phyloP scores from a whole-genome alignment of 1,139 yeast genomes.

The Geotrichum macrosporum region DNA sequence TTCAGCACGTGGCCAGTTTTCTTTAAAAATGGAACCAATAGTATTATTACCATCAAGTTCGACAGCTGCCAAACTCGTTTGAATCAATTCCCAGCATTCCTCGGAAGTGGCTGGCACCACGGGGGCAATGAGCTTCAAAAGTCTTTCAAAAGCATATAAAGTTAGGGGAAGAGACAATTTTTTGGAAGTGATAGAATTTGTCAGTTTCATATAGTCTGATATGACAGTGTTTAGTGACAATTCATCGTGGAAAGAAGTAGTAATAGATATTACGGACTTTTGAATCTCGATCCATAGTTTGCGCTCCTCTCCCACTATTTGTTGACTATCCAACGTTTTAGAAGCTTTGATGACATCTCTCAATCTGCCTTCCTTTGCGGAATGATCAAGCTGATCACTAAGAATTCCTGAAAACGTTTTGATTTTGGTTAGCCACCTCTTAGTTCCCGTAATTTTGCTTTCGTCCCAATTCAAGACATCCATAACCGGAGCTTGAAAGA shows the following conservation, averaged over 20 bases:
- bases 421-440: slow-evolving; percentile 76
- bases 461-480: slow-evolving; percentile 91
- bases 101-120: slow-evolving; percentile 79
- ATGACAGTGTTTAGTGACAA: slow-evolving; percentile 76
- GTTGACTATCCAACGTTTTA: slow-evolving; percentile 12
- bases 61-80: slow-evolving; percentile 27
- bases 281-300: slow-evolving; percentile 56
- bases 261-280: slow-evolving; percentile 47
- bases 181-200: slow-evolving; percentile 50
- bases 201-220: slow-evolving; percentile 84
- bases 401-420: slow-evolving; percentile 34
- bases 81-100: slow-evolving; percentile 67
- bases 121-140: slow-evolving; percentile 61
- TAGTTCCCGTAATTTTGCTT: slow-evolving; percentile 75
- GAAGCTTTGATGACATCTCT: slow-evolving; percentile 7
- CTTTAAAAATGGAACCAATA: slow-evolving; percentile 52
- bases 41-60: slow-evolving; percentile 24
- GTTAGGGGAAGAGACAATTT: slow-evolving; percentile 38
- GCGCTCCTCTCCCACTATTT: slow-evolving; percentile 47
- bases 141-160: slow-evolving; percentile 47
- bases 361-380: slow-evolving; percentile 8
- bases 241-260: slow-evolving; percentile 55
- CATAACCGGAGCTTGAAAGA: slow-evolving; percentile 87
- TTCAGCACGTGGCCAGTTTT: slow-evolving; percentile 33
- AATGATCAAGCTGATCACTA: slow-evolving; percentile 15